Evolutionary conservation across 805 yeast genomes (phyloP).

Genomic region (Nakazawaea ambrosiae): DNA sequence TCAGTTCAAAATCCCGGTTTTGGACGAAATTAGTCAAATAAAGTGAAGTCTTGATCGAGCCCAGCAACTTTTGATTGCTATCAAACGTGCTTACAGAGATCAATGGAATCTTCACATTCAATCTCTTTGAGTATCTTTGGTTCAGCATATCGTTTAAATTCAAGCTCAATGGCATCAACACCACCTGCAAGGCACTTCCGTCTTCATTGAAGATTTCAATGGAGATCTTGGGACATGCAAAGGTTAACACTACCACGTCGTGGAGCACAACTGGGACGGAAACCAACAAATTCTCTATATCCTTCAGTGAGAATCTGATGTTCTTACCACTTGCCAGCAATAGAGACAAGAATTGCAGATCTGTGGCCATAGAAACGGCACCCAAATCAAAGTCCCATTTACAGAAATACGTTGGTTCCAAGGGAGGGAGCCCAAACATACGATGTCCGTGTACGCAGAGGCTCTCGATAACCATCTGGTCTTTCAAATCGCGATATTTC

Average conservation of each 20-base stretch:
- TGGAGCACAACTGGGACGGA: conserved; percentile 46
- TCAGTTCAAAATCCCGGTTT: conserved; percentile 37
- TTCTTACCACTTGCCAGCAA: conserved; percentile 35
- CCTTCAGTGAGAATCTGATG: conserved; percentile 58
- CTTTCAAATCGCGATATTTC: conserved; percentile 15
- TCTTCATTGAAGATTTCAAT: conserved; percentile 32
- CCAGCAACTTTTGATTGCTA: conserved; percentile 11
- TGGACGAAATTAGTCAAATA: conserved; percentile 53
- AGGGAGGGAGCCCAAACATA: conserved; percentile 88
- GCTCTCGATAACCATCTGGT: conserved; percentile 52
- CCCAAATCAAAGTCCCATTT: conserved; percentile 84
- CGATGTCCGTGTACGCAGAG: conserved; percentile 76
- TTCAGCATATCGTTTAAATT: conserved; percentile 67
- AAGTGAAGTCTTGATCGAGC: conserved; percentile 46
- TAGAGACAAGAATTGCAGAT: conserved; percentile 36
- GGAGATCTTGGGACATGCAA: conserved; percentile 42
- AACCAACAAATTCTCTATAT: conserved; percentile 68
- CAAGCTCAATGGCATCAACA: conserved; percentile 24
- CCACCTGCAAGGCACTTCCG: conserved; percentile 18
- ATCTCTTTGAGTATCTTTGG: conserved; percentile 48
- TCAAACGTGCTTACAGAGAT: conserved; percentile 28
- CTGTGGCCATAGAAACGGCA: conserved; percentile 40
- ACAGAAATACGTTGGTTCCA: conserved; percentile 81
- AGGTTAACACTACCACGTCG: conserved; percentile 64
- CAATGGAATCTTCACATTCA: conserved; percentile 43